Conservation (phyloP, 495 filamentous ascomycete genomes). For the Pyrenopolyporus hunteri region DNA sequence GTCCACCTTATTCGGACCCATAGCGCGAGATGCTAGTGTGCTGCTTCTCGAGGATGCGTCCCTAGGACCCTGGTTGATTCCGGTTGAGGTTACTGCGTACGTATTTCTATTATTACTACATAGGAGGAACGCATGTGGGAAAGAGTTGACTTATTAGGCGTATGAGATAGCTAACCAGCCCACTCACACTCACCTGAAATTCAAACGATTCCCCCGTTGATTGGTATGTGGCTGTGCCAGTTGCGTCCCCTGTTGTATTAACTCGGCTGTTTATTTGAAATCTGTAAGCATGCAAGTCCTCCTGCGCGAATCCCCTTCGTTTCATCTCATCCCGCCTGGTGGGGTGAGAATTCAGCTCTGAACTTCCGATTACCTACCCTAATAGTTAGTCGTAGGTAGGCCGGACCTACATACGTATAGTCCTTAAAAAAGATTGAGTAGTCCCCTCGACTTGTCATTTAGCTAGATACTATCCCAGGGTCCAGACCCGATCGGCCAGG, state of each 20-base stretch:
- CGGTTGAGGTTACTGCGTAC: background rate
- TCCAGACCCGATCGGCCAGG: conserved; percentile 10
- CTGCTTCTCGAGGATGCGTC: too few species aligned
- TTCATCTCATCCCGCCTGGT: background rate
- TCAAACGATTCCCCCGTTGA: conserved; percentile 2
- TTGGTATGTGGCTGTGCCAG: conserved; percentile 6
- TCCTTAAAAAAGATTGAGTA: background rate
- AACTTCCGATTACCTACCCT: too few species aligned
- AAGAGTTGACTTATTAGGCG: background rate
- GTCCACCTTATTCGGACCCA: too few species aligned
- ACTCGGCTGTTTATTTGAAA: background rate
- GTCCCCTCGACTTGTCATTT: background rate
- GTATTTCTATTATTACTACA: too few species aligned
- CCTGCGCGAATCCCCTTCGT: background rate
- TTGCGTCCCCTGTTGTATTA: too few species aligned
- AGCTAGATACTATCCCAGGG: background rate
- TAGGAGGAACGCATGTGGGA: background rate
- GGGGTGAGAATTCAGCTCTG: background rate
- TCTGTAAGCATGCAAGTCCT: background rate
- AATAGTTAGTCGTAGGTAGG: too few species aligned
- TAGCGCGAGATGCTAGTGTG: too few species aligned
- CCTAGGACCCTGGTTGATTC: too few species aligned
- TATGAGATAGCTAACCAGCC: background rate
- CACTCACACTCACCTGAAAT: conserved; percentile 6
- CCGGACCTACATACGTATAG: too few species aligned